Conservation (phyloP, 768 basidiomycete species). For the Psilocybe tampanensis region DNA sequence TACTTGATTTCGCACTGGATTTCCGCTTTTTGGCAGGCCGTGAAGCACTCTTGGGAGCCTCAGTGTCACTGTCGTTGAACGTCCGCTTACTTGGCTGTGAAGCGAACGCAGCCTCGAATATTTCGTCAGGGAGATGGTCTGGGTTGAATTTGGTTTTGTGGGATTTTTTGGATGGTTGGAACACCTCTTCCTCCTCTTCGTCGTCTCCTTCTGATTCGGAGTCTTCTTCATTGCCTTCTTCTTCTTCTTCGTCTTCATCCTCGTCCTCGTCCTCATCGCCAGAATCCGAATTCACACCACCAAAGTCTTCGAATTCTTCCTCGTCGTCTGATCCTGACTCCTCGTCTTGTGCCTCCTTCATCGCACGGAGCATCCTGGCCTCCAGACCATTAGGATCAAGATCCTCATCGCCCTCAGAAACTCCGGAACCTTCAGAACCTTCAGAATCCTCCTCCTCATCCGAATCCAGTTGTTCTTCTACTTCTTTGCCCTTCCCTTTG, state of each 20-base stretch:
- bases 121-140: constrained; percentile 65
- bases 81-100: constrained; percentile 29
- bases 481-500: constrained; percentile 3
- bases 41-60: not conserved
- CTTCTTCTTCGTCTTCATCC: constrained; percentile 24
- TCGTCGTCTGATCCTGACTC: constrained; percentile 28
- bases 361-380: constrained; percentile 41
- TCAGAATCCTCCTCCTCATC: not conserved
- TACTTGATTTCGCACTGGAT: constrained; percentile 16
- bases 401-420: constrained; percentile 3
- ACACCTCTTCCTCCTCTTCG: constrained; percentile 20
- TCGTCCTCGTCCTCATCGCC: constrained; percentile 28
- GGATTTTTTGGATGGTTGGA: constrained; percentile 10
- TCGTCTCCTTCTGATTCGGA: constrained; percentile 18
- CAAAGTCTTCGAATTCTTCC: constrained; percentile 21
- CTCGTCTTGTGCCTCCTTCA: constrained; percentile 40
- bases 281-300: constrained; percentile 23
- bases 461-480: constrained; percentile 12
- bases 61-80: constrained; percentile 16
- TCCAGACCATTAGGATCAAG: constrained; percentile 18
- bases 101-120: constrained; percentile 60
- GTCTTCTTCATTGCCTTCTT: constrained; percentile 22
- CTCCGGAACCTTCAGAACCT: not conserved
- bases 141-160: constrained; percentile 28
- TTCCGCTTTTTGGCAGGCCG: constrained; percentile 31